Percentiles rank a stretch among this genome's conserved stretches.
phyloP scores from a whole-genome alignment of 176 grass and related monocot genomes.

The Aegilops longissima region DNA sequence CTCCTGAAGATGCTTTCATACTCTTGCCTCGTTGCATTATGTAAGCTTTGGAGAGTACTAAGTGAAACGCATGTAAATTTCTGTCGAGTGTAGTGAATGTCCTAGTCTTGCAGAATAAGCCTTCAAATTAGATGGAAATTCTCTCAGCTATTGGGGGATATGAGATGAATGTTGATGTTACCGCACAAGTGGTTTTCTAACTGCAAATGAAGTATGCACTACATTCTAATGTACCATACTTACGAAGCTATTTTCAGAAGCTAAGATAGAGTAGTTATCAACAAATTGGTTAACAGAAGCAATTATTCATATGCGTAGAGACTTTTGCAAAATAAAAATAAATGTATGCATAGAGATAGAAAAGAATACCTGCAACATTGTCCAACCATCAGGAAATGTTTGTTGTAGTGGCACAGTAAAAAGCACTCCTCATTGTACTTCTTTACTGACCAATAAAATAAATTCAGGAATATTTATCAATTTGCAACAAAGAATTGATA shows the following conservation, averaged over 20 bases:
- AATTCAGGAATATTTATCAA: not conserved
- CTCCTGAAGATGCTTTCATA: slow-evolving; percentile 35
- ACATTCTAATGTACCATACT: slow-evolving; percentile 10
- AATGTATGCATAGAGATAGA: not conserved
- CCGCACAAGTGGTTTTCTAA: slow-evolving; percentile 10
- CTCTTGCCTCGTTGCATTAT: slow-evolving; percentile 26
- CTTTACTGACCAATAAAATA: not conserved
- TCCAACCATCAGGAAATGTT: slow-evolving; percentile 3
- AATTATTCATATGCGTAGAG: not conserved
- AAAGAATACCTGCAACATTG: not conserved
- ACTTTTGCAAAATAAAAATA: too few relatives aligned
- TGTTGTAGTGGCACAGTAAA: not conserved
- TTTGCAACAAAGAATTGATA: not conserved
- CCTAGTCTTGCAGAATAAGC: not conserved
- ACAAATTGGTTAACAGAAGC: not conserved
- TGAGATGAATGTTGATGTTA: not conserved
- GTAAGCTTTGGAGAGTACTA: not conserved
- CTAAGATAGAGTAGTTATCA: not conserved
- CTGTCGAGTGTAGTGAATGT: slow-evolving; percentile 5
- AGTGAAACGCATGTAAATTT: slow-evolving; percentile 10
- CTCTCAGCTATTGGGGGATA: not conserved
- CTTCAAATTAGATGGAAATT: not conserved
- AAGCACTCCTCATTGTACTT: not conserved
- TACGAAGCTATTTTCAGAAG: slow-evolving; percentile 11
- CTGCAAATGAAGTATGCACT: not conserved